These are phyloP conservation scores for Lactifluus rugatus DNA, from an alignment of 768 basidiomycete species.

Conservation along the genomic window DNA sequence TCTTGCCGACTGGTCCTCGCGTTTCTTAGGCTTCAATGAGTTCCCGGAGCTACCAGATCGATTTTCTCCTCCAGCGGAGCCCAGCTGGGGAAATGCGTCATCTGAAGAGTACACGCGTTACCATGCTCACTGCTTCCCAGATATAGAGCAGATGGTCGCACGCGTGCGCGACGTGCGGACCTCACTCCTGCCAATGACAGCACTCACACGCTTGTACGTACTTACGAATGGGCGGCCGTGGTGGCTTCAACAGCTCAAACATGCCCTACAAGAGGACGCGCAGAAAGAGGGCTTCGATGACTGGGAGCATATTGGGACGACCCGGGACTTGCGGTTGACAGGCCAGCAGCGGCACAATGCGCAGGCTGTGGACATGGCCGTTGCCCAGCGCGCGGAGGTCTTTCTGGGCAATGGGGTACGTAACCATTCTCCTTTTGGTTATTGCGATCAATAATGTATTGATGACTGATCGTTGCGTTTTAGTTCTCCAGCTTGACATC, in stretches of 20 bases:
- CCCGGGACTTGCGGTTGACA: constrained; percentile 32
- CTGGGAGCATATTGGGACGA: constrained; percentile 34
- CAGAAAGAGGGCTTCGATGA: constrained; percentile 15
- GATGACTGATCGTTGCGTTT: background rate
- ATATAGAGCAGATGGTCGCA: constrained; percentile 31
- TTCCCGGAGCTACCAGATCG: constrained; percentile 34
- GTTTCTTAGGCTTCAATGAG: constrained; percentile 37
- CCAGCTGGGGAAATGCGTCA: constrained; percentile 18
- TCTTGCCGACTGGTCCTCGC: constrained; percentile 28
- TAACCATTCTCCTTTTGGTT: background rate
- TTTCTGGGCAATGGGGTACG: constrained; percentile 46
- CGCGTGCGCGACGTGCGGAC: constrained; percentile 29
- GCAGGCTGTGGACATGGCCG: constrained; percentile 42
- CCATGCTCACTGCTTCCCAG: constrained; percentile 35
- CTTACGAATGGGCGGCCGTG: constrained; percentile 35
- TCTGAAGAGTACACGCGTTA: constrained; percentile 24
- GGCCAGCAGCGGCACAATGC: constrained; percentile 36
- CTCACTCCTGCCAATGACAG: constrained; percentile 18
- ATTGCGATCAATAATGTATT: no score
- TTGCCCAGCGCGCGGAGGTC: constrained; percentile 36
- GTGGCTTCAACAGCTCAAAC: constrained; percentile 34
- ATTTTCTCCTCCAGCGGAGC: constrained; percentile 26
- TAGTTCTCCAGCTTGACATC: constrained; percentile 18
- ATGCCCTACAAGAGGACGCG: constrained; percentile 23
- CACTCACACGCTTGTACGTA: constrained; percentile 34